Conservation (phyloP, 1,284 basidiomycete species). For the Cutaneotrichosporon cutaneum region DNA sequence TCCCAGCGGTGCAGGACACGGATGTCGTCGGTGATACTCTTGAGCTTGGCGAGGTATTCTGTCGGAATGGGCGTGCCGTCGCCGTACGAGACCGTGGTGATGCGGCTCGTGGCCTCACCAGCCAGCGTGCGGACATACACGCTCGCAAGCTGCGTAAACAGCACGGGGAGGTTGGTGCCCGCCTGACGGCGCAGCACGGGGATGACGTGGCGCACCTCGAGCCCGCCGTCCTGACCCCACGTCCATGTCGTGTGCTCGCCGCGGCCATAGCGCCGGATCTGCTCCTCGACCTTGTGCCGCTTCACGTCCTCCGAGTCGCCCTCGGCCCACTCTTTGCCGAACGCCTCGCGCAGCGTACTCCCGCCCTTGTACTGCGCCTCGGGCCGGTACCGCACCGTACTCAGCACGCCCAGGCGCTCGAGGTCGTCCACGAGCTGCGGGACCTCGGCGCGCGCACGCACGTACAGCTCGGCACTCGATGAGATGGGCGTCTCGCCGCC, state of each 20-base stretch:
- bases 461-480: constrained; percentile 21
- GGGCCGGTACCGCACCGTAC: constrained; percentile 13
- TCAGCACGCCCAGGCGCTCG: constrained; percentile 14
- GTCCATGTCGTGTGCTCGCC: constrained; percentile 20
- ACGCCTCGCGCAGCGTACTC: constrained; percentile 20
- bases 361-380: constrained; percentile 18
- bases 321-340: constrained; percentile 20
- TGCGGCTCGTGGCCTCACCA: constrained; percentile 10
- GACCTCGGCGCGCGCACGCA: constrained; percentile 18
- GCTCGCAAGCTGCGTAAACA: constrained; percentile 16
- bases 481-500: constrained; percentile 27
- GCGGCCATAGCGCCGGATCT: constrained; percentile 22
- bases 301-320: constrained; percentile 16
- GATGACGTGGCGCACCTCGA: constrained; percentile 20
- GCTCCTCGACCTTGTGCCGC: constrained; percentile 19
- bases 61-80: constrained; percentile 24
- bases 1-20: constrained; percentile 22
- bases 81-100: constrained; percentile 15
- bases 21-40: constrained; percentile 23
- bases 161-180: constrained; percentile 12
- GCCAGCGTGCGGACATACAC: constrained; percentile 13
- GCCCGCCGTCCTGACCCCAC: constrained; percentile 21
- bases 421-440: constrained; percentile 24
- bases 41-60: constrained; percentile 18
- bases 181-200: constrained; percentile 16